These are phyloP conservation scores for Brettanomyces bruxellensis DNA, from an alignment of 805 yeast genomes.

Conservation along the genomic window DNA sequence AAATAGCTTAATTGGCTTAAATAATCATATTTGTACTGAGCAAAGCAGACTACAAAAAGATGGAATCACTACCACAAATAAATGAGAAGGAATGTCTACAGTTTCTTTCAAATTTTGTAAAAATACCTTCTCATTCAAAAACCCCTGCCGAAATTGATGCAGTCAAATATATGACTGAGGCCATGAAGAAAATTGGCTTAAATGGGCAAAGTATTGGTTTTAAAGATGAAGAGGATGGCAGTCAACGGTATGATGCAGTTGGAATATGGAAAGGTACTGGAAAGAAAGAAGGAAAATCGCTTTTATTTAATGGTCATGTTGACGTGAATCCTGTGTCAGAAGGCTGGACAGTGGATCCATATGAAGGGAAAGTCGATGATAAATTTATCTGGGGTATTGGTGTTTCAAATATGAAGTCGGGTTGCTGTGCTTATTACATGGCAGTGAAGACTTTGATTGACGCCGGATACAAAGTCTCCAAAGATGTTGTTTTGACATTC, in stretches of 20 bases:
- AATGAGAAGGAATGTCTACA: constrained; percentile 16
- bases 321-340: constrained; percentile 25
- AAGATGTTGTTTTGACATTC: constrained; percentile 21
- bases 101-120: constrained; percentile 21
- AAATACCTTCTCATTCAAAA: constrained; percentile 22
- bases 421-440: constrained; percentile 25
- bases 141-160: constrained; percentile 21
- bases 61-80: constrained; percentile 13
- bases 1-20: too few species aligned
- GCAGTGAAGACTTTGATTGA: constrained; percentile 22
- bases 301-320: constrained; percentile 25
- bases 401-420: constrained; percentile 25
- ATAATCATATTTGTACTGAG: too few species aligned
- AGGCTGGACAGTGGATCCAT: constrained; percentile 26
- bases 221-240: constrained; percentile 18
- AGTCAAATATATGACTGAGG: constrained; percentile 18
- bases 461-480: constrained; percentile 21
- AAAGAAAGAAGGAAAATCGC: constrained; percentile 11
- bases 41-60: not conserved
- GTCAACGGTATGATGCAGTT: constrained; percentile 18
- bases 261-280: constrained; percentile 24
- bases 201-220: constrained; percentile 17
- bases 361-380: constrained; percentile 18
- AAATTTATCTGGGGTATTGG: constrained; percentile 24
- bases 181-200: constrained; percentile 18